Evolutionary conservation across 2,329 filamentous ascomycete genomes (phyloP).

Genomic region (Aspergillaceae sp.): DNA sequence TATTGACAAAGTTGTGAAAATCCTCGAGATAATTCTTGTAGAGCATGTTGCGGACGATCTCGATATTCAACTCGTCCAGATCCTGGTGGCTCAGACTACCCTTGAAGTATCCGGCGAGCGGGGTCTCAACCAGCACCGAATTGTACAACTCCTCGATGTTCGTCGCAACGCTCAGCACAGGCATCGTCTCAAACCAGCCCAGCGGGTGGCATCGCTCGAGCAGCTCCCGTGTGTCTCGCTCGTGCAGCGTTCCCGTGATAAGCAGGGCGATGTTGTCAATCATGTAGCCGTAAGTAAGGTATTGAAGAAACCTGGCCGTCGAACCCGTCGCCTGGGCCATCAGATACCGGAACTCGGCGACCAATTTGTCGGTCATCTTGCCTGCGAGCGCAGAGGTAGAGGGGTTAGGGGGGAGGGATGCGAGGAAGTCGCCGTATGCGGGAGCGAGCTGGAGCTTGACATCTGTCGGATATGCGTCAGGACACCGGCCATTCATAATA

Average conservation of each 20-base stretch:
- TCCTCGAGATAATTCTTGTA: conserved; percentile 99
- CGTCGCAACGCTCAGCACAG: conserved; percentile 91
- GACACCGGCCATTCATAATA: not conserved
- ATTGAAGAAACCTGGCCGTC: conserved; percentile 92
- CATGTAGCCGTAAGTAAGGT: conserved; percentile 98
- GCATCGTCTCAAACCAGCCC: conserved; percentile 98
- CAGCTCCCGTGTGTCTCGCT: conserved; percentile 91
- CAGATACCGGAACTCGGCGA: conserved; percentile 93
- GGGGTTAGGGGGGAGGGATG: conserved; percentile 86
- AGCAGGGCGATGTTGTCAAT: conserved; percentile 98
- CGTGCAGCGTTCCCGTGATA: conserved; percentile 95
- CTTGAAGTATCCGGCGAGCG: conserved; percentile 94
- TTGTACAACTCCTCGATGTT: conserved; percentile 99
- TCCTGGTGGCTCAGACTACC: conserved; percentile 92
- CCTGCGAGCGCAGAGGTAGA: conserved; percentile 90
- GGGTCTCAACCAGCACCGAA: conserved; percentile 92
- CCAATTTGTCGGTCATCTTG: conserved; percentile 96
- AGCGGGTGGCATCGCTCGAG: conserved; percentile 92
- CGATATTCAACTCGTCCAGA: conserved; percentile 96
- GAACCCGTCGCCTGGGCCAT: conserved; percentile 88
- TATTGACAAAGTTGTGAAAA: conserved; percentile 91
- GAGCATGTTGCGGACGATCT: conserved; percentile 95
- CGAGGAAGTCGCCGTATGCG: conserved; percentile 93
- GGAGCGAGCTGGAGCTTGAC: conserved; percentile 95
- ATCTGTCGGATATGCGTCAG: conserved; percentile 48